Evolutionary conservation across 2,329 filamentous ascomycete species (phyloP).

Genomic region (Dissoconium aciculare): DNA sequence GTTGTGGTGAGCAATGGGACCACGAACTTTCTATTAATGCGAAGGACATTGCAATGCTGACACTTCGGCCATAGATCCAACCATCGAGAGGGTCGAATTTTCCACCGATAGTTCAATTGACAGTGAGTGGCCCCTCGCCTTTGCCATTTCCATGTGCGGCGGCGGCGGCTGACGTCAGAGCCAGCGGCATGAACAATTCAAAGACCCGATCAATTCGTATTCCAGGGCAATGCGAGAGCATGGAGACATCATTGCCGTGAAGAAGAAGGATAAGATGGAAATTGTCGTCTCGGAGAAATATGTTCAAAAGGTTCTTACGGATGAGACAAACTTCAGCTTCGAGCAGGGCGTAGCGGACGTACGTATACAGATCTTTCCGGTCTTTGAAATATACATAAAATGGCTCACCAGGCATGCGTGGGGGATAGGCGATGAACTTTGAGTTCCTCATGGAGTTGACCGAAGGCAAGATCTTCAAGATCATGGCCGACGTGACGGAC

Average conservation of each 20-base stretch:
- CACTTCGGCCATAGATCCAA: background rate
- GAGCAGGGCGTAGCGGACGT: background rate
- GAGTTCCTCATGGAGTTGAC: background rate
- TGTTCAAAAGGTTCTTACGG: conserved; percentile 1
- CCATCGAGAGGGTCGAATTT: background rate
- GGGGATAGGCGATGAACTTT: conserved; percentile 1
- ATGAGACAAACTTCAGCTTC: conserved; percentile 1
- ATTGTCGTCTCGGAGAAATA: conserved; percentile 1
- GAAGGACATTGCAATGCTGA: background rate
- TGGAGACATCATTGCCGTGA: conserved; percentile 1
- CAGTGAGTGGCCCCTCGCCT: background rate
- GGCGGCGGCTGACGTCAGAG: background rate
- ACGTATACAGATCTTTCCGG: background rate
- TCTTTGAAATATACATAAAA: conserved; percentile 1
- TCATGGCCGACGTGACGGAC: conserved; percentile 1
- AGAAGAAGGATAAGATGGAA: conserved; percentile 1
- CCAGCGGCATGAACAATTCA: background rate
- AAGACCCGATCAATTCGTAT: conserved; percentile 1
- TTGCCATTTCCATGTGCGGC: too few species aligned
- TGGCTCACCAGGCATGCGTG: background rate
- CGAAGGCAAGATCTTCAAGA: background rate
- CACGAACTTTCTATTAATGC: background rate
- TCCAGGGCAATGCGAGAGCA: background rate
- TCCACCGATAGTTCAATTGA: conserved; percentile 1
- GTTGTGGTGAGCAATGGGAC: background rate